Percentiles rank a stretch among this genome's conserved stretches.
Conservation (phyloP, 257 asterid genomes). For the Petunia secreta region DNA sequence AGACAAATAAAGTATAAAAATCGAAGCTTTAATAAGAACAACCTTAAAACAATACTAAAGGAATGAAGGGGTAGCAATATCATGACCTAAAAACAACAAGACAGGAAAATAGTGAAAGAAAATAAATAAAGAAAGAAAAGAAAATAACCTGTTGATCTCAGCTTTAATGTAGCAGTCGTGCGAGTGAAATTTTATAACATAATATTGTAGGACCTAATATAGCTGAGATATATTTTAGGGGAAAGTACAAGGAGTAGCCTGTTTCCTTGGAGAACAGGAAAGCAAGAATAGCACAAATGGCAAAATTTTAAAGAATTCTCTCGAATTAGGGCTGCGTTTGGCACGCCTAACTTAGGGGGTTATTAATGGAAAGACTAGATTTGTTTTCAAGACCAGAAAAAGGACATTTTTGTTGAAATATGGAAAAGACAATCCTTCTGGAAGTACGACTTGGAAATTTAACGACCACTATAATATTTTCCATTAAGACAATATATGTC, state of each 20-base stretch:
- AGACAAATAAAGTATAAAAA: neutral
- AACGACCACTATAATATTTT: neutral
- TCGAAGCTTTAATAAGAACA: neutral
- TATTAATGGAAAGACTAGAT: neutral
- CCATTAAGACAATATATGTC: neutral
- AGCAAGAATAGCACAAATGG: conserved; percentile 24
- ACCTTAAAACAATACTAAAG: neutral
- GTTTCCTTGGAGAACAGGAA: conserved; percentile 51
- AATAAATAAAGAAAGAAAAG: neutral
- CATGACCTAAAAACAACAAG: neutral
- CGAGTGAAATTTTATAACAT: conserved; percentile 20
- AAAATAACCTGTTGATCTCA: conserved; percentile 34
- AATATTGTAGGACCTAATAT: too few species aligned
- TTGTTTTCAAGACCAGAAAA: neutral
- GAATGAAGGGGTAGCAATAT: neutral
- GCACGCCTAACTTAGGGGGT: neutral
- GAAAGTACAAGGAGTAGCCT: conserved; percentile 31
- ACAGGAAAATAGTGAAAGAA: neutral
- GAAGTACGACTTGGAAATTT: neutral
- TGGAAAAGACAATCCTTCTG: too few species aligned
- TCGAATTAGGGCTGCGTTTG: conserved; percentile 43
- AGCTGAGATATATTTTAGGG: neutral
- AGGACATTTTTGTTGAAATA: neutral
- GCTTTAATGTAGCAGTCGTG: conserved; percentile 29
- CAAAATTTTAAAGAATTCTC: conserved; percentile 30